Percentiles rank a stretch among this genome's conserved stretches.
These are phyloP conservation scores for Stemphylium beticola DNA, from an alignment of 2,329 filamentous ascomycete species.

Conservation along the genomic window DNA sequence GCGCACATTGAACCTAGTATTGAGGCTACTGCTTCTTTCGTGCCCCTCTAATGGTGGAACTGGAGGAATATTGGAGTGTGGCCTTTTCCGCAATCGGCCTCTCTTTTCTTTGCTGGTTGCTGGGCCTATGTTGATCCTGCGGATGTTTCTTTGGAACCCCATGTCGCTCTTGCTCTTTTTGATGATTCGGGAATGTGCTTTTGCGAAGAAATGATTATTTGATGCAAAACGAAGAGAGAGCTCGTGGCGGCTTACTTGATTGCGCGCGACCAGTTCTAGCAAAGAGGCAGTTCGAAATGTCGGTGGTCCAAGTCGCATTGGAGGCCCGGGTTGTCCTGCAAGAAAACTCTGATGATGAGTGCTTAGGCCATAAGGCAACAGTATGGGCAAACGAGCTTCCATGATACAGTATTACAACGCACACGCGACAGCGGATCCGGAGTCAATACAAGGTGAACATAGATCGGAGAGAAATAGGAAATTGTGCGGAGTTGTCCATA, in stretches of 20 bases:
- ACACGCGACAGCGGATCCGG: conserved; percentile 16
- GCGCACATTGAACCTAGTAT: neutral
- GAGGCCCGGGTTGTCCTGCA: neutral
- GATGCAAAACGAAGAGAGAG: neutral
- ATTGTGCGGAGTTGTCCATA: neutral
- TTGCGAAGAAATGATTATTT: neutral
- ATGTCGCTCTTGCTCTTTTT: neutral
- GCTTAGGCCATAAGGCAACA: conserved; percentile 20
- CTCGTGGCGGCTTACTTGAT: neutral
- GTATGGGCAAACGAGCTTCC: conserved; percentile 4
- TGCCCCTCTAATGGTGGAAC: neutral
- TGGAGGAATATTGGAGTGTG: neutral
- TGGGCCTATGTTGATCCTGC: neutral
- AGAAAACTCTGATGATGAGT: neutral
- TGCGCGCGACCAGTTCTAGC: neutral
- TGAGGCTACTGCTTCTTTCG: neutral
- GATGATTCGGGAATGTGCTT: neutral
- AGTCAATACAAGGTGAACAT: neutral
- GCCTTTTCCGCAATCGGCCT: neutral
- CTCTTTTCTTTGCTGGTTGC: neutral
- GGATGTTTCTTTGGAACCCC: neutral
- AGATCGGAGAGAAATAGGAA: neutral
- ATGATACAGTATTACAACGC: conserved; percentile 19
- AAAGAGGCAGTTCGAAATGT: neutral
- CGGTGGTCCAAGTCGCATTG: neutral